Percentiles rank a stretch among this genome's conserved stretches.
Conservation (phyloP, 495 filamentous ascomycete species). For the Evernia prunastri region DNA sequence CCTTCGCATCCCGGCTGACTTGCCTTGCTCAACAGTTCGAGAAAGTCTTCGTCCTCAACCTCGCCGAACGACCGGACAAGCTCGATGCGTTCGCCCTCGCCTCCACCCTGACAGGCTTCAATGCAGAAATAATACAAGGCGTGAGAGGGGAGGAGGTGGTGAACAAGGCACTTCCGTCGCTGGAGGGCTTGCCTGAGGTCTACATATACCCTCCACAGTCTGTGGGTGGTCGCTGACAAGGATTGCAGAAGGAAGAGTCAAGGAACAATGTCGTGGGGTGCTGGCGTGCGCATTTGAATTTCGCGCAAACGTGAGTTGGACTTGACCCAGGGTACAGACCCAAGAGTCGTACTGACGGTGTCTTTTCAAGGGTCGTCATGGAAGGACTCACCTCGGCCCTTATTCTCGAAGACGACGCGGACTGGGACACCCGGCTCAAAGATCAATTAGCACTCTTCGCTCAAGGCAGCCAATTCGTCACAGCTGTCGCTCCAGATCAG, state of each 20-base stretch:
- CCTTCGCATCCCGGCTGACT: neutral
- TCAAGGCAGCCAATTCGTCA: constrained; percentile 32
- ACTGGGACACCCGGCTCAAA: constrained; percentile 50
- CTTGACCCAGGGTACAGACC: neutral
- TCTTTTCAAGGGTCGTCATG: constrained; percentile 35
- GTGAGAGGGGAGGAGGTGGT: constrained; percentile 38
- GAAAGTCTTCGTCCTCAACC: constrained; percentile 55
- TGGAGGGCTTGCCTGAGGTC: constrained; percentile 15
- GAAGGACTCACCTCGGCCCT: constrained; percentile 44
- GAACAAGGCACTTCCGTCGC: constrained; percentile 34
- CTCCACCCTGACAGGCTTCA: constrained; percentile 46
- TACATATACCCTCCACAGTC: neutral
- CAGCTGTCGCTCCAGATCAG: constrained; percentile 1
- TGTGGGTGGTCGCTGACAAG: neutral
- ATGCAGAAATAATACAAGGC: constrained; percentile 50
- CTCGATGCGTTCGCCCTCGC: constrained; percentile 53
- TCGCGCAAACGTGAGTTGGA: constrained; percentile 26
- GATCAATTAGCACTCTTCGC: constrained; percentile 46
- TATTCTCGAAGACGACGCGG: constrained; percentile 52
- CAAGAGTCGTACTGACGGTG: constrained; percentile 14
- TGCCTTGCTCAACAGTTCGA: constrained; percentile 40
- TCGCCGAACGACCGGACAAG: constrained; percentile 55
- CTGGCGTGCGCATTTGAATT: constrained; percentile 40
- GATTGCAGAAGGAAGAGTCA: neutral
- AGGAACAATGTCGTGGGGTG: constrained; percentile 29